phyloP scores from a whole-genome alignment of 371 early-diverging fungal species.

The Actinomucor elegans region DNA sequence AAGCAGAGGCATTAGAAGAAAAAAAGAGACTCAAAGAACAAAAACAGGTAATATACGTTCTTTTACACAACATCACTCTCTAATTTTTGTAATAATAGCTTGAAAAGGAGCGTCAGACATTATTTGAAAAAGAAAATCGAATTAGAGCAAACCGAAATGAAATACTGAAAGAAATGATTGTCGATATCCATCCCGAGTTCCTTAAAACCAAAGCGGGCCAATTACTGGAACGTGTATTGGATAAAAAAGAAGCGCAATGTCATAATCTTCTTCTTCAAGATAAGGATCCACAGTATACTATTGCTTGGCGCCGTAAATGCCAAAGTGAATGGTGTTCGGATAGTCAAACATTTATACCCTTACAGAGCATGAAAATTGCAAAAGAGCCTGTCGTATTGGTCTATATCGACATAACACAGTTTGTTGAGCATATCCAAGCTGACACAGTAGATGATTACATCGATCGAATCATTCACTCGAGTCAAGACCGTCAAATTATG shows the following conservation, averaged over 20 bases:
- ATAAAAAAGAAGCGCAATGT: constrained; percentile 34
- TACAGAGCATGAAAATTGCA: constrained; percentile 26
- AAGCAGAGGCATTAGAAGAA: constrained; percentile 16
- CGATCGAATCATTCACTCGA: constrained; percentile 13
- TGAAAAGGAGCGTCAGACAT: constrained; percentile 40
- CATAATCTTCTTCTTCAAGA: constrained; percentile 9
- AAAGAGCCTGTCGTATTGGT: constrained; percentile 45
- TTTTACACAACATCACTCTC: neutral
- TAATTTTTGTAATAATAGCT: constrained; percentile 26
- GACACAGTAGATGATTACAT: constrained; percentile 21
- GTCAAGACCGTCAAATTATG: constrained; percentile 29
- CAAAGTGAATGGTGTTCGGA: constrained; percentile 51
- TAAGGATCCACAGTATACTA: constrained; percentile 14
- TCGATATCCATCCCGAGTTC: constrained; percentile 44
- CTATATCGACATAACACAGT: constrained; percentile 32
- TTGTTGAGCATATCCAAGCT: constrained; percentile 32
- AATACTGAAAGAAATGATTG: constrained; percentile 53
- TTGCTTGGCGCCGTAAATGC: constrained; percentile 55
- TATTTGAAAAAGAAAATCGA: constrained; percentile 44
- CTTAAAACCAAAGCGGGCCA: constrained; percentile 29
- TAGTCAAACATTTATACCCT: constrained; percentile 46
- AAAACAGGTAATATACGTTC: constrained; percentile 12
- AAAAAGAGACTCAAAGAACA: constrained; percentile 22
- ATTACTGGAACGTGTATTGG: constrained; percentile 29
- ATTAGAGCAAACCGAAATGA: constrained; percentile 37